A percentile compares a stretch with the other conserved stretches of the same genome.
phyloP scores from a whole-genome alignment of 768 basidiomycete species.

The Lactarius hengduanensis region DNA sequence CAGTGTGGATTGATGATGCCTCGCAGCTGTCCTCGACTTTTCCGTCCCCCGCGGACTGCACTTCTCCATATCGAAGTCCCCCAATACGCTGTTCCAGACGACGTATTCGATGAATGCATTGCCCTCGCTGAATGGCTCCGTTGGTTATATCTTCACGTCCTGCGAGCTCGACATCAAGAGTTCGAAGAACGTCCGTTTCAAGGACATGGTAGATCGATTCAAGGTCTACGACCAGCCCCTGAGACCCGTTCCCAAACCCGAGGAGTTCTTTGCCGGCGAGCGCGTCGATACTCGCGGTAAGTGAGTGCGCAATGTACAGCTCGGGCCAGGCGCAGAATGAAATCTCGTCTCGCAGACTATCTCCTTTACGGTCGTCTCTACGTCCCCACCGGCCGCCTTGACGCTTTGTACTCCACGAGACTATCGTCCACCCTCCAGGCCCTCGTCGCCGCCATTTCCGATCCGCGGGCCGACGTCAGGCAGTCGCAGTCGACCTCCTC shows the following conservation, averaged over 20 bases:
- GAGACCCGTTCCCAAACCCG: slow-evolving; percentile 71
- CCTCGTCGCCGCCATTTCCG: slow-evolving; percentile 83
- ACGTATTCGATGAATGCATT: slow-evolving; percentile 92
- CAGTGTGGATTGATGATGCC: neutral
- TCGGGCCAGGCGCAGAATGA: neutral
- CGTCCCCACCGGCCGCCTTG: slow-evolving; percentile 82
- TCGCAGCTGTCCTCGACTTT: slow-evolving; percentile 86
- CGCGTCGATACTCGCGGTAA: slow-evolving; percentile 73
- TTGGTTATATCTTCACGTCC: slow-evolving; percentile 92
- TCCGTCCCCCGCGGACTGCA: slow-evolving; percentile 77
- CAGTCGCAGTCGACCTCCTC: slow-evolving; percentile 44
- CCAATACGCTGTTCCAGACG: slow-evolving; percentile 84
- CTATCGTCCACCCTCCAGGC: slow-evolving; percentile 76
- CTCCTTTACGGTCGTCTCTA: slow-evolving; percentile 91
- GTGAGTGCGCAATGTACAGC: slow-evolving; percentile 28
- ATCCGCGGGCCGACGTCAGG: slow-evolving; percentile 55
- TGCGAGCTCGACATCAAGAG: slow-evolving; percentile 72
- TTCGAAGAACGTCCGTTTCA: slow-evolving; percentile 73
- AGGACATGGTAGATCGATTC: slow-evolving; percentile 89
- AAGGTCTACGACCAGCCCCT: slow-evolving; percentile 79
- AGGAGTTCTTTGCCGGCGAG: slow-evolving; percentile 81
- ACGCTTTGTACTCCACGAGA: slow-evolving; percentile 85
- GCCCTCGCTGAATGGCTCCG: slow-evolving; percentile 87
- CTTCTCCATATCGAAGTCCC: slow-evolving; percentile 82
- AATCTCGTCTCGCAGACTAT: slow-evolving; percentile 59